A percentile compares a stretch with the other conserved stretches of the same genome.
Conservation (phyloP, 257 asterid genomes). For the Solanum rostratum region DNA sequence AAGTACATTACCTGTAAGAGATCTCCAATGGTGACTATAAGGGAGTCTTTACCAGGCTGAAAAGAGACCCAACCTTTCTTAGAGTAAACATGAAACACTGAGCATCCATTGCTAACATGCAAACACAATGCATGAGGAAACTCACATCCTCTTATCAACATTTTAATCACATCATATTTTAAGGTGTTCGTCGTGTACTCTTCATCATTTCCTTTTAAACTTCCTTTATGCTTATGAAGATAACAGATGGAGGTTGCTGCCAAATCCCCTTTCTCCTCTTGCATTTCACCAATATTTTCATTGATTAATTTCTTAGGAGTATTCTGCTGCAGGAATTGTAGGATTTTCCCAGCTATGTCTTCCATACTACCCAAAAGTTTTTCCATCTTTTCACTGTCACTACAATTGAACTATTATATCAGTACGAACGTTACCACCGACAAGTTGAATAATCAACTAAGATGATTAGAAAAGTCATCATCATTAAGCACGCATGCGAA, state of each 20-base stretch:
- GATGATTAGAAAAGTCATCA: neutral
- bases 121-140: conserved; percentile 60
- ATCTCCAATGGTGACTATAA: conserved; percentile 63
- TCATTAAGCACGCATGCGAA: neutral
- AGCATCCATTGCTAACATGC: conserved; percentile 56
- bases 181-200: conserved; percentile 26
- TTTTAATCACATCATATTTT: conserved; percentile 62
- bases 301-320: neutral
- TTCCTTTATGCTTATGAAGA: conserved; percentile 41
- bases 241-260: conserved; percentile 31
- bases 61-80: conserved; percentile 86
- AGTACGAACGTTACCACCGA: neutral
- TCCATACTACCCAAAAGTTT: conserved; percentile 28
- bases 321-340: conserved; percentile 29
- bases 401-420: neutral
- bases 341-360: conserved; percentile 24
- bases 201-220: conserved; percentile 3
- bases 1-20: conserved; percentile 40
- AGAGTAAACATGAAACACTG: conserved; percentile 72
- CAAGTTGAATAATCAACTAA: neutral
- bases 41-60: conserved; percentile 29
- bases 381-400: conserved; percentile 50
- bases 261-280: conserved; percentile 16
- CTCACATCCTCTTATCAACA: conserved; percentile 67
- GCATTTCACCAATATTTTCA: neutral